Conservation (phyloP, 2,329 filamentous ascomycete genomes). For the Acrocalymma vagum region DNA sequence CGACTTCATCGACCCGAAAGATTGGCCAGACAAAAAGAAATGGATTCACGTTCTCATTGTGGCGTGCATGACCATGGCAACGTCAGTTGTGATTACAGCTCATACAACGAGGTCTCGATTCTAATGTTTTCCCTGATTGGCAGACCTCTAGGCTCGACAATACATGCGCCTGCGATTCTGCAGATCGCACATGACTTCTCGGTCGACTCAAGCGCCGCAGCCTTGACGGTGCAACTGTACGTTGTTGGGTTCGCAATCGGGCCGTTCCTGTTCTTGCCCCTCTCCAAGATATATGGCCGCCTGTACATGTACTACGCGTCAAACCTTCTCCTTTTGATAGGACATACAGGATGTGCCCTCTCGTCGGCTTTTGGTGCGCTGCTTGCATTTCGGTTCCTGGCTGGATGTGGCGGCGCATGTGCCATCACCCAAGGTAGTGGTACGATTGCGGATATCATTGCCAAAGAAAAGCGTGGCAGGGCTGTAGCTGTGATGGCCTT, state of each 20-base stretch:
- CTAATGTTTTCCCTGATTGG: not conserved
- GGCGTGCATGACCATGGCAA: constrained; percentile 9
- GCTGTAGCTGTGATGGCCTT: no score
- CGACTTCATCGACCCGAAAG: constrained; percentile 1
- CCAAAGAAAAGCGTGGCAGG: no score
- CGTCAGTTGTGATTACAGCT: constrained; percentile 1
- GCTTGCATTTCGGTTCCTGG: constrained; percentile 21
- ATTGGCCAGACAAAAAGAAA: constrained; percentile 9
- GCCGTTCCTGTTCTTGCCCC: constrained; percentile 17
- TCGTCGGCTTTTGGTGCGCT: constrained; percentile 18
- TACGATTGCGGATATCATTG: no score
- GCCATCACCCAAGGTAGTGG: no score
- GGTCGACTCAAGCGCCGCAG: constrained; percentile 9
- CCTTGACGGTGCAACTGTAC: constrained; percentile 18
- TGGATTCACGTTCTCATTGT: constrained; percentile 8
- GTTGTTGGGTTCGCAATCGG: constrained; percentile 21
- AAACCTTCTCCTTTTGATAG: constrained; percentile 57
- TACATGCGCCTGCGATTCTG: constrained; percentile 25
- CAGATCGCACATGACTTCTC: constrained; percentile 24
- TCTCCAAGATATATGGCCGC: constrained; percentile 26
- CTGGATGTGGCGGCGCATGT: no score
- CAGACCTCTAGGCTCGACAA: constrained; percentile 16
- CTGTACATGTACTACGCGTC: constrained; percentile 14
- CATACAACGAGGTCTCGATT: not conserved
- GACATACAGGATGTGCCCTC: constrained; percentile 48